These are phyloP conservation scores for Metarhizium anisopliae DNA, from an alignment of 2,329 filamentous ascomycete genomes.

Conservation along the genomic window DNA sequence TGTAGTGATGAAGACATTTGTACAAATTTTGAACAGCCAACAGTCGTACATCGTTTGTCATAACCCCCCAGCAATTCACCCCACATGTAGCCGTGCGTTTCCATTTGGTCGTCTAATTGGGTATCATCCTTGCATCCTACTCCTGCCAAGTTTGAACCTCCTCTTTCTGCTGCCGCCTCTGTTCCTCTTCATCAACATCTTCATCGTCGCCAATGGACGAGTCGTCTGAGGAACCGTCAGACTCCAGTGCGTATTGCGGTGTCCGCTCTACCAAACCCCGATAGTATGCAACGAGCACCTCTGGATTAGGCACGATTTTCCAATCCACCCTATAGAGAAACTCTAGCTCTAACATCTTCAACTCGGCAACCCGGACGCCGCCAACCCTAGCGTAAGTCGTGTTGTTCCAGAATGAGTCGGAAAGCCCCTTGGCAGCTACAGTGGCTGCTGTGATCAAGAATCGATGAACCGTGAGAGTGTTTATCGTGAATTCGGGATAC, in stretches of 20 bases:
- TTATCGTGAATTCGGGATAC: conserved; percentile 93
- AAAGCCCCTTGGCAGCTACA: conserved; percentile 90
- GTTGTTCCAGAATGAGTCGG: conserved; percentile 98
- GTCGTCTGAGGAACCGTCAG: conserved; percentile 17
- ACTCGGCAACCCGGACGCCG: conserved; percentile 79
- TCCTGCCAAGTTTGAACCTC: conserved; percentile 4
- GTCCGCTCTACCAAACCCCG: conserved; percentile 67
- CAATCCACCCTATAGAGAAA: conserved; percentile 89
- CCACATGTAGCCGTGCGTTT: not conserved
- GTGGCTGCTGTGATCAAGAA: conserved; percentile 95
- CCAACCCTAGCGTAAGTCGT: conserved; percentile 91
- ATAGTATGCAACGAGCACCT: conserved; percentile 90
- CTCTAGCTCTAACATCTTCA: conserved; percentile 87
- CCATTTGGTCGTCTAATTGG: not conserved
- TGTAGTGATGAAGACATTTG: not conserved
- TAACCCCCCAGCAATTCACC: not conserved
- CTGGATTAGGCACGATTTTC: conserved; percentile 93
- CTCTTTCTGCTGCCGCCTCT: conserved; percentile 16
- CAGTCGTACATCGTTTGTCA: not conserved
- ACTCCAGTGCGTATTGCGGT: conserved; percentile 44
- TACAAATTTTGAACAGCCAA: not conserved
- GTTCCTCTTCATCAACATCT: conserved; percentile 24
- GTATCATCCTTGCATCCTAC: conserved; percentile 9
- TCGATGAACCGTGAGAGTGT: conserved; percentile 90
- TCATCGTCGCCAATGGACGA: not conserved